Evolutionary conservation across 2,329 filamentous ascomycete genomes (phyloP).

Genomic region (Alternaria consortialis): DNA sequence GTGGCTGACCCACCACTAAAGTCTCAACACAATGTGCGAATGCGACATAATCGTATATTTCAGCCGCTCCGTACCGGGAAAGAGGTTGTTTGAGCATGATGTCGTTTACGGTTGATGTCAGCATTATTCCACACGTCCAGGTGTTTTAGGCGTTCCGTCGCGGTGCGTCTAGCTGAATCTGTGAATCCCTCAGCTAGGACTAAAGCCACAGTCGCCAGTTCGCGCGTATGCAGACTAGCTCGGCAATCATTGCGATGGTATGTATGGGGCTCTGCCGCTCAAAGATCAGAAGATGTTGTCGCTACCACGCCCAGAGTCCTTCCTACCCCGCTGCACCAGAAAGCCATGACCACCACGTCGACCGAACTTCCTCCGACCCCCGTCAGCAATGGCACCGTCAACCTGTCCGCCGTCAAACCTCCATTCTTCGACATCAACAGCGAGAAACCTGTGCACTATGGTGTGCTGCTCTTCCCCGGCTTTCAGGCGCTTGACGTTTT

Average conservation of each 20-base stretch:
- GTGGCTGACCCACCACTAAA: neutral
- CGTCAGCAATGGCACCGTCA: slow-evolving; percentile 4
- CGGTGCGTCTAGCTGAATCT: neutral
- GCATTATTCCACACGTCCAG: neutral
- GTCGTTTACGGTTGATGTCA: neutral
- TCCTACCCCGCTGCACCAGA: neutral
- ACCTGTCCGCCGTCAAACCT: slow-evolving; percentile 7
- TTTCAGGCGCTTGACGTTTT: slow-evolving; percentile 47
- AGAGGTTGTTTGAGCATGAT: neutral
- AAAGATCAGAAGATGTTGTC: neutral
- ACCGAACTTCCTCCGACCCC: neutral
- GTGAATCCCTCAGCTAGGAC: neutral
- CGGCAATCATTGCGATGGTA: neutral
- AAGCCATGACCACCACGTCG: slow-evolving; percentile 15
- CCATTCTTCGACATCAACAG: slow-evolving; percentile 21
- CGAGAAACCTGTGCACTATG: slow-evolving; percentile 30
- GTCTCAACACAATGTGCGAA: neutral
- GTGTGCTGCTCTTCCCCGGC: slow-evolving; percentile 32
- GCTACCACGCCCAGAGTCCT: neutral
- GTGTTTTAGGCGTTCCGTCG: neutral
- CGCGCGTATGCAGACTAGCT: neutral
- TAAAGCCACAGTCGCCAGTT: neutral
- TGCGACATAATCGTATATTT: neutral
- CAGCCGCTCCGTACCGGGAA: neutral
- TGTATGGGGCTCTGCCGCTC: neutral